Percentiles rank a stretch among this genome's conserved stretches.
phyloP scores from a whole-genome alignment of 805 yeast species.

The Pachysolen tannophilus region DNA sequence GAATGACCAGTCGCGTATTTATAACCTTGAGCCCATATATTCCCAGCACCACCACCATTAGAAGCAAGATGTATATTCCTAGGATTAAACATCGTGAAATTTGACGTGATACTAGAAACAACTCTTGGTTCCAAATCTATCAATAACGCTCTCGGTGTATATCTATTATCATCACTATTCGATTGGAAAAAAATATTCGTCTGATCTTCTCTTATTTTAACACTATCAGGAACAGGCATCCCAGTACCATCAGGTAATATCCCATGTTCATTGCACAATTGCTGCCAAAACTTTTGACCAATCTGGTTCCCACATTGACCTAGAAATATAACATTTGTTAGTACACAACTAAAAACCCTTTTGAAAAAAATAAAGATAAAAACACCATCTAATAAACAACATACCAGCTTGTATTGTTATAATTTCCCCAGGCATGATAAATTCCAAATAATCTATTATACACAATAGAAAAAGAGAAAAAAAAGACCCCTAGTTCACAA shows the following conservation, averaged over 20 bases:
- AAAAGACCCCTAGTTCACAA: too few species aligned
- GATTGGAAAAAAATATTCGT: constrained; percentile 78
- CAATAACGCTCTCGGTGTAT: constrained; percentile 81
- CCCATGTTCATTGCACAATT: constrained; percentile 81
- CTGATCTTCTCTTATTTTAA: constrained; percentile 47
- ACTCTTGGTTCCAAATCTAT: constrained; percentile 91
- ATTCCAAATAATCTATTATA: too few species aligned
- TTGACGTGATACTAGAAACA: constrained; percentile 49
- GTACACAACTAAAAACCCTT: constrained; percentile 2
- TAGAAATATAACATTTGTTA: constrained; percentile 6
- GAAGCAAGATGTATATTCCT: constrained; percentile 71
- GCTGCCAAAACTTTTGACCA: constrained; percentile 90
- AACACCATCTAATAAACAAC: constrained; percentile 13
- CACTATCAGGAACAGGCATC: constrained; percentile 25
- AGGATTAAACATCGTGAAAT: constrained; percentile 66
- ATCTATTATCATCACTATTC: constrained; percentile 58
- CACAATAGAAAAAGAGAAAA: too few species aligned
- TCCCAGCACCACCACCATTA: constrained; percentile 92
- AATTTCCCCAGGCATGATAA: constrained; percentile 49
- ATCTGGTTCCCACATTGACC: constrained; percentile 98
- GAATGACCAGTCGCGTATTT: constrained; percentile 58
- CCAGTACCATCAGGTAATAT: constrained; percentile 58
- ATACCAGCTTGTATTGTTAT: constrained; percentile 57
- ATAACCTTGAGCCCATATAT: constrained; percentile 92
- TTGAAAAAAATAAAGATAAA: background rate